Conservation (phyloP, 148 eudicot species). For the Pharnaceum exiguum region DNA sequence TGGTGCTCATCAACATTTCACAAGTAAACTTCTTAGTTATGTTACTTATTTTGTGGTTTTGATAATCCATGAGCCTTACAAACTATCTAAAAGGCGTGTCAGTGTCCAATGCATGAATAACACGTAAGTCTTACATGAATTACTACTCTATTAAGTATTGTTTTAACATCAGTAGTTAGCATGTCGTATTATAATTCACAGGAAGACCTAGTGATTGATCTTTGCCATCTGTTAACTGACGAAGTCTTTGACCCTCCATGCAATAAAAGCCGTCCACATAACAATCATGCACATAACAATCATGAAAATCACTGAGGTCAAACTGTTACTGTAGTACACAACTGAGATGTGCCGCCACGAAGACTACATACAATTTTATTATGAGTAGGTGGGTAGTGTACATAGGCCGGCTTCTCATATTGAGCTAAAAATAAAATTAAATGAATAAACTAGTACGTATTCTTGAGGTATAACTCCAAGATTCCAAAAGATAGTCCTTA, state of each 20-base stretch:
- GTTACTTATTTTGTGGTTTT: no score
- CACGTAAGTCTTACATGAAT: no score
- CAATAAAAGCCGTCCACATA: no score
- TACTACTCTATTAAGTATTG: background rate
- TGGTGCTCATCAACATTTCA: no score
- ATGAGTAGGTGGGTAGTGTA: background rate
- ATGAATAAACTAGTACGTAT: background rate
- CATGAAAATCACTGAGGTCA: background rate
- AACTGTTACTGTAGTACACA: slow-evolving; percentile 7
- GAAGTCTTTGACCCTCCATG: no score
- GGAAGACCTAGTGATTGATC: background rate
- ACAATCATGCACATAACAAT: background rate
- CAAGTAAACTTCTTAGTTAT: no score
- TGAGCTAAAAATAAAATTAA: background rate
- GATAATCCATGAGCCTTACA: no score
- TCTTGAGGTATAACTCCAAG: background rate
- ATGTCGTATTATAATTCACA: background rate
- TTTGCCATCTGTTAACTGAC: background rate
- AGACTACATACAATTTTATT: background rate
- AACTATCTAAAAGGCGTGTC: no score
- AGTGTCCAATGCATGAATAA: no score
- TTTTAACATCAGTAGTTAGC: slow-evolving; percentile 10
- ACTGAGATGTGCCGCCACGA: slow-evolving; percentile 16
- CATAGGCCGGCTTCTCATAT: background rate
- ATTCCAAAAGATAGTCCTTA: background rate